Evolutionary conservation across 2,329 filamentous ascomycete genomes (phyloP).

Genomic region (Neonectria sp.): DNA sequence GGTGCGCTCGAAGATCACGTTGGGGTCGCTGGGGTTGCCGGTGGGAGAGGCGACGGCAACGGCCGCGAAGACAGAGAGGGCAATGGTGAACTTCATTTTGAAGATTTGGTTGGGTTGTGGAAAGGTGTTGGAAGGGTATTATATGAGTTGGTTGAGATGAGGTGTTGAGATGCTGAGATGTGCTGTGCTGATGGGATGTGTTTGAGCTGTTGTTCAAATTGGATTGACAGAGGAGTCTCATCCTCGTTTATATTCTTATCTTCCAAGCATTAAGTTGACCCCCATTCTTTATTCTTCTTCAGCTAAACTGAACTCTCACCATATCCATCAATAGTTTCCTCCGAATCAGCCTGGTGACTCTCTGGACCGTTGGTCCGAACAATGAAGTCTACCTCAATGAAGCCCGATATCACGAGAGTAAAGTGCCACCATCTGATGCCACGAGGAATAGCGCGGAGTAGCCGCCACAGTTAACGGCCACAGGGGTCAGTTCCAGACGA

Average conservation of each 20-base stretch:
- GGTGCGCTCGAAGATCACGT: background rate
- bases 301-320: background rate
- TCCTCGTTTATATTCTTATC: background rate
- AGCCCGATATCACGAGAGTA: background rate
- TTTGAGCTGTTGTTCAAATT: background rate
- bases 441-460: background rate
- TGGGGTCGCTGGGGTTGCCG: background rate
- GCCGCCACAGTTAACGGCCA: background rate
- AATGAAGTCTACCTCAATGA: background rate
- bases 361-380: background rate
- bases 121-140: background rate
- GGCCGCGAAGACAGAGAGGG: background rate
- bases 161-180: background rate
- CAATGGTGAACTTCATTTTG: conserved; percentile 12
- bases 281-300: background rate
- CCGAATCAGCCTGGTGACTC: background rate
- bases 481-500: background rate
- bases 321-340: background rate
- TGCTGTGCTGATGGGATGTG: too few relatives aligned
- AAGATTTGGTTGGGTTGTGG: background rate
- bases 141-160: background rate
- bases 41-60: background rate
- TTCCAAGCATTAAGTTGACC: background rate
- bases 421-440: background rate
- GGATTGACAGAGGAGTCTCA: background rate